Conservation (phyloP, 192 early-diverging fungal genomes). For the Coemansia guatemalensis region DNA sequence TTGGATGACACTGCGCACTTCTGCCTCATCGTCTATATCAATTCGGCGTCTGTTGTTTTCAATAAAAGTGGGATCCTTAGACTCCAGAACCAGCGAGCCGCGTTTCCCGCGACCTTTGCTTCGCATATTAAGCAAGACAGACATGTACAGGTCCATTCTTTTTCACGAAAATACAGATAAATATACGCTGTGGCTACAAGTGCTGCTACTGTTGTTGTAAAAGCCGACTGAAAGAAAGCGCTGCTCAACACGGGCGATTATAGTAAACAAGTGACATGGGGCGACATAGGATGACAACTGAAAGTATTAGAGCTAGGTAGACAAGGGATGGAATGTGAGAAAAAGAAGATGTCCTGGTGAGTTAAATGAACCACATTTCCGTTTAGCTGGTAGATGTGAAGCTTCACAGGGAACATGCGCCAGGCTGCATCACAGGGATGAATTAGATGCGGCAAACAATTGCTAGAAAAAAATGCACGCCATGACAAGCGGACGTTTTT, state of each 20-base stretch:
- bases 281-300: not conserved
- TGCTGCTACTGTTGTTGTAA: not conserved
- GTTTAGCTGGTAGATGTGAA: not conserved
- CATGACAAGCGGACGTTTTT: not conserved
- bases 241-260: not conserved
- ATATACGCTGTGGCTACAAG: not conserved
- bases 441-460: not conserved
- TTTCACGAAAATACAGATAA: not conserved
- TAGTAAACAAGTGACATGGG: not conserved
- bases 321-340: not conserved
- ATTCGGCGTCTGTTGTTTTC: not conserved
- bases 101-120: not conserved
- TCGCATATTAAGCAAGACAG: constrained; percentile 22
- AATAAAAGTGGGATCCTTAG: not conserved
- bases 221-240: not conserved
- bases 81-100: constrained; percentile 9
- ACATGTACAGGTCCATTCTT: constrained; percentile 30
- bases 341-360: not conserved
- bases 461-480: not conserved
- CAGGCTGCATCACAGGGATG: not conserved
- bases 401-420: not conserved
- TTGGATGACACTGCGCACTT: constrained; percentile 15
- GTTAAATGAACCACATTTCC: not conserved
- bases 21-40: constrained; percentile 15
- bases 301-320: not conserved